Base-by-base conservation (phyloP, 805 yeast species). In the Zygoascus bituminiphila region DNA sequence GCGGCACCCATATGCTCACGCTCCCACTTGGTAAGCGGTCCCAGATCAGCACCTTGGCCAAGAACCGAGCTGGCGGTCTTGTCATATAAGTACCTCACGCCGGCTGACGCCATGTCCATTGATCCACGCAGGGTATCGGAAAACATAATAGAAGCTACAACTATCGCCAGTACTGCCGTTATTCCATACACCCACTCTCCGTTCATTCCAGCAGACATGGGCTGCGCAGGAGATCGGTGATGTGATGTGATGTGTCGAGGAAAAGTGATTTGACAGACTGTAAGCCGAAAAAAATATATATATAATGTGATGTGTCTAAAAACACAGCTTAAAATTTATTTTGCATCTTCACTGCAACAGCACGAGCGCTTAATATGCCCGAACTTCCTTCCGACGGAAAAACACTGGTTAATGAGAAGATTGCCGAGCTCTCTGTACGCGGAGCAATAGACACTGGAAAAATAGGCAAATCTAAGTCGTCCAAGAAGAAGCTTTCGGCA, bases 51-150 rank as follows among this genome's bases (percentile, higher is more conserved):
- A 17, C 15, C 47, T 5, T 46, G 14, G 4, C 56, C 54, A 21
- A 52, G 20, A 35, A 48, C 48, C 12, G 38, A 47, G 23, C 47
- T 49, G 20, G 62, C 55, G 12, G 63, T 60, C 41, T 52, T 48
- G 44, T 57, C 60, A 46, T 63, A 63, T 29, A 62, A 50, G 38
- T 58, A 57, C 25, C 58, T 48, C 52, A 61, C 51, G 4, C 59
- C 49, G 15, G 62, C 62, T 15, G 61, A 52, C 7, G 67, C 66
- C 52, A 58, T 49, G 45, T 63, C 67, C 24, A 64, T 54, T 19
- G 67, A 64, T 14, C 66, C 67, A 40, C 57, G 53, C 23, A 64
- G 41, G 14, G 63, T 59, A 39, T 64, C 67, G 15, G 60, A 47
- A 41, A 64, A 55, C 66, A 64, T 63, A 23, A 42, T 21, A 21